Percentiles rank a stretch among this genome's conserved stretches.
phyloP scores from a whole-genome alignment of 169 alveolate species.

The Plasmodium vivax region DNA sequence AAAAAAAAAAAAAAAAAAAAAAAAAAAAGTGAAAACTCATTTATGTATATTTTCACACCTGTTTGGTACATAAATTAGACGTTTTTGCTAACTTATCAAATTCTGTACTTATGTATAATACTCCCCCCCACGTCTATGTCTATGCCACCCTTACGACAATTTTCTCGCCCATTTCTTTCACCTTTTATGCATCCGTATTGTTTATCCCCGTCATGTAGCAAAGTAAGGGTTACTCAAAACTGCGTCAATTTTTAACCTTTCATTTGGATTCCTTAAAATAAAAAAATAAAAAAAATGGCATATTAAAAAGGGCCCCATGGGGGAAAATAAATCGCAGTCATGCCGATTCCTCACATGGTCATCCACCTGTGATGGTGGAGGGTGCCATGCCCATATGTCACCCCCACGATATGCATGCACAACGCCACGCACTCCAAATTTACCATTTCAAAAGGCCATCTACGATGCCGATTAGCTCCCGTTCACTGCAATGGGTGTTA shows the following conservation, averaged over 20 bases:
- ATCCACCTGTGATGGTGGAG: neutral
- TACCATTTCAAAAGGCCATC: slow-evolving; percentile 74
- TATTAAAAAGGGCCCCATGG: neutral
- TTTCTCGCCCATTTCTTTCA: neutral
- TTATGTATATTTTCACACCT: slow-evolving; percentile 27
- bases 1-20: neutral
- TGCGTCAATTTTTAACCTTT: slow-evolving; percentile 66
- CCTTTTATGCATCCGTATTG: neutral
- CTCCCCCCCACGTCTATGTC: neutral
- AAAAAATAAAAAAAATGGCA: neutral
- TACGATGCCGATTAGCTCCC: slow-evolving; percentile 48
- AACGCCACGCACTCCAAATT: neutral
- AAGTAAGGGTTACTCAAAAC: slow-evolving; percentile 64
- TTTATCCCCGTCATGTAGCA: slow-evolving; percentile 17
- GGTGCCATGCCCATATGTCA: neutral
- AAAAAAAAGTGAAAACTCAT: slow-evolving; percentile 17
- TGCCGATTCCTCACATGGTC: neutral
- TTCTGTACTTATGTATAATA: neutral
- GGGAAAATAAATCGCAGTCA: neutral
- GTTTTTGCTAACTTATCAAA: neutral
- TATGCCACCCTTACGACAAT: neutral
- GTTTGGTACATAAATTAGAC: slow-evolving; percentile 1
- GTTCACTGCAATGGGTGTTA: slow-evolving; percentile 32
- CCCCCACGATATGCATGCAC: neutral
- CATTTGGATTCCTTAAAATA: slow-evolving; percentile 67